Conservation (phyloP, 371 early-diverging fungal species). For the Conidiobolus incongruus region DNA sequence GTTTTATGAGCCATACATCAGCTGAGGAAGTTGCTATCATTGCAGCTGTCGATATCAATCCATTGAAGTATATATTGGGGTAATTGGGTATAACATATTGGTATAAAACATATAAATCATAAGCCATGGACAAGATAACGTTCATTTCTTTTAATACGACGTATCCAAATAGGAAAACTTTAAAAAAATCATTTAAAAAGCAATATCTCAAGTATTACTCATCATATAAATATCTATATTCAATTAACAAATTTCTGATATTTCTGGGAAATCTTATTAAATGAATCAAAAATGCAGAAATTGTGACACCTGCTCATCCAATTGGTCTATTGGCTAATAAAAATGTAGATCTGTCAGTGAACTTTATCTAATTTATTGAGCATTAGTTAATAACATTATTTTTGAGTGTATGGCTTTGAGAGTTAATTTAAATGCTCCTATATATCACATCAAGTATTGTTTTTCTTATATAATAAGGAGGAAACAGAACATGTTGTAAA, state of each 20-base stretch:
- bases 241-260: neutral
- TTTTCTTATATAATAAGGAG: conserved; percentile 19
- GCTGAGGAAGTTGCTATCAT: no score
- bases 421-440: conserved; percentile 23
- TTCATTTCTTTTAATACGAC: conserved; percentile 1
- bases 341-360: no score
- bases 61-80: no score
- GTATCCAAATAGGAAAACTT: neutral
- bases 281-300: conserved; percentile 3
- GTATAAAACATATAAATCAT: no score
- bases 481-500: conserved; percentile 29
- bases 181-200: neutral
- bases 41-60: no score
- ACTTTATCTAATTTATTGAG: no score
- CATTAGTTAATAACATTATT: no score
- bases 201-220: neutral
- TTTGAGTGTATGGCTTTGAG: conserved; percentile 14
- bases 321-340: neutral
- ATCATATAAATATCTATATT: neutral
- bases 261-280: neutral
- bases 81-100: neutral
- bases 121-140: neutral
- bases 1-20: no score
- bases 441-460: conserved; percentile 19
- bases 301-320: neutral